Base-by-base conservation (phyloP, 495 filamentous ascomycete species). In the Pyrenula aspistea region DNA sequence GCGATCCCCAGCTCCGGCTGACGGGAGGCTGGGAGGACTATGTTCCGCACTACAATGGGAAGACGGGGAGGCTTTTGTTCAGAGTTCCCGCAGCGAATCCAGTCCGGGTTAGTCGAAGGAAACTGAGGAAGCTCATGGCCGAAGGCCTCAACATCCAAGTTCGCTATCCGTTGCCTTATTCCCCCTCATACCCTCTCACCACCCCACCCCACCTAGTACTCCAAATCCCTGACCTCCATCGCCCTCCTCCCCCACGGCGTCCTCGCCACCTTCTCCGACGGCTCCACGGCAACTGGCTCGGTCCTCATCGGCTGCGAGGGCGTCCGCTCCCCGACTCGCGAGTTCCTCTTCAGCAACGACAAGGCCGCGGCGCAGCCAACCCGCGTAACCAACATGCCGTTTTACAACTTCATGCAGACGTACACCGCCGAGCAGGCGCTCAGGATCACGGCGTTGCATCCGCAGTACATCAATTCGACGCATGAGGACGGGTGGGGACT, bases 251-350 rank as follows among this genome's bases (percentile, higher is more conserved):
- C 8, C 19, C 8, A 52, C 19, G 50, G 50, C 22, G 50, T 21
- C 50, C 8, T 8, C 8, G 60, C 81, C 12, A 63, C 68, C 23
- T 84, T 85, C 61, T 63, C 73, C 24, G 77, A 80, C 61, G 75
- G 76, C 2, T 69, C 69, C 0, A 63, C 66, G 2, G 75, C 70
- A 0, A 64, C 66, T 22, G 80, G 71, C 0, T 77, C 84, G 56
- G 62, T 85, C 2, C 66, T 85, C 1, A 63, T 84, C 8, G 82
- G 81, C 50, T 83, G 81, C 62, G 83, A 86, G 59, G 83, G 83
- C 2, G 80, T 84, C n/a, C 77, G 82, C 64, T 84, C 81, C 1
- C 70, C 71, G 19, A 72, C 77, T 10, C 75, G 82, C 11, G 50
- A 52, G 22, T 20, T 52, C 8, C 31, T 42, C 15, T 15, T 42